Evolutionary conservation across 75 land plant species (phyloP).

Genomic region (Pinus taeda): DNA sequence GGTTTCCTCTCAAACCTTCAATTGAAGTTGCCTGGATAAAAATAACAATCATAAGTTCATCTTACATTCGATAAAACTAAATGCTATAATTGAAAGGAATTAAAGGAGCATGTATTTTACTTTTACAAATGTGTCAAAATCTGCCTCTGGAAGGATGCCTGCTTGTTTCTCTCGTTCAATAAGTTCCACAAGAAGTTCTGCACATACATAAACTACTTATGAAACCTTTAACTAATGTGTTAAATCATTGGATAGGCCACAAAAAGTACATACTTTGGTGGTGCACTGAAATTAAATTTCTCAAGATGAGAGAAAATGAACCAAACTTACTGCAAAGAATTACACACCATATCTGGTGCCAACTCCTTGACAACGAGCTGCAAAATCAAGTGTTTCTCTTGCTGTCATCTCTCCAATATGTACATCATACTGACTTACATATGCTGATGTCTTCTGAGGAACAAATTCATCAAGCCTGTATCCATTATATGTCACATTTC

Average conservation of each 20-base stretch:
- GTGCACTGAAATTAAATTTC: neutral
- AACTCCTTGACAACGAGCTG: slow-evolving; percentile 80
- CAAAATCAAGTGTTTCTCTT: slow-evolving; percentile 79
- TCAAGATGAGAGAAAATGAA: neutral
- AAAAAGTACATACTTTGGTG: neutral
- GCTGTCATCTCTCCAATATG: slow-evolving; percentile 83
- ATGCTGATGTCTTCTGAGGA: slow-evolving; percentile 71
- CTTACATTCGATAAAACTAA: neutral
- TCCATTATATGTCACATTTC: slow-evolving; percentile 75
- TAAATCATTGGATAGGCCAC: neutral
- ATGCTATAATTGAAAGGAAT: neutral
- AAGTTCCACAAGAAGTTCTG: slow-evolving; percentile 58
- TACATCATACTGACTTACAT: slow-evolving; percentile 69
- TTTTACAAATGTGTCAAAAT: slow-evolving; percentile 87
- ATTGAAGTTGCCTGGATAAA: slow-evolving; percentile 55
- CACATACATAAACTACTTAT: slow-evolving; percentile 6
- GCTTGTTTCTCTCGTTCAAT: slow-evolving; percentile 59
- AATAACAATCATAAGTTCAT: neutral
- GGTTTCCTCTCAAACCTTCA: slow-evolving; percentile 57
- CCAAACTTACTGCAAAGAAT: slow-evolving; percentile 10
- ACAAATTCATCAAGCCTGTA: slow-evolving; percentile 46
- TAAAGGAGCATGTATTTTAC: slow-evolving; percentile 17
- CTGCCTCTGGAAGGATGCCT: slow-evolving; percentile 67
- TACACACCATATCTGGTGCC: slow-evolving; percentile 44
- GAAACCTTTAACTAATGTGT: neutral